phyloP scores from a whole-genome alignment of 164 flowering plant genomes.

The Stephania cephalantha region DNA sequence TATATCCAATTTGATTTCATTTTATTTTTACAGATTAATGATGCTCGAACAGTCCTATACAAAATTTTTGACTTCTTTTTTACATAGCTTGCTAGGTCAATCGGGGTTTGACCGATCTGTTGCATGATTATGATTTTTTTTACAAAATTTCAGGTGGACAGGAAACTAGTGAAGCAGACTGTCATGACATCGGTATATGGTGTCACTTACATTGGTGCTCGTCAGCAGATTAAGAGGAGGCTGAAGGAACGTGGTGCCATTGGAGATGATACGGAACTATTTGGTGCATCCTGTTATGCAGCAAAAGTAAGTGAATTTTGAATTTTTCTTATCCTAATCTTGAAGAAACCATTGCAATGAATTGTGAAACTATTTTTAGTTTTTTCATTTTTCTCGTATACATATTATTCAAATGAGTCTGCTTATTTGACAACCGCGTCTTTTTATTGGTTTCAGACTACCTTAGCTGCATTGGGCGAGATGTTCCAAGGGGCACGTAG shows the following conservation, averaged over 20 bases:
- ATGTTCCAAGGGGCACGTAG: constrained; percentile 79
- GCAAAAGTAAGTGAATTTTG: constrained; percentile 59
- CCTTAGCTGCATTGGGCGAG: constrained; percentile 79
- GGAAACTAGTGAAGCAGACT: constrained; percentile 97
- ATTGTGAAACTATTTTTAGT: no score
- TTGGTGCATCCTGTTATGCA: constrained; percentile 80
- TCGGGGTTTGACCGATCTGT: neutral
- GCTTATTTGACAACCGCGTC: neutral
- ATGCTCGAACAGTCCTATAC: neutral
- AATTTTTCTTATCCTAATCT: no score
- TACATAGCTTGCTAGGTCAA: neutral
- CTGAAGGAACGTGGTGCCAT: constrained; percentile 65
- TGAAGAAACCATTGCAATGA: no score
- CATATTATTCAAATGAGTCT: neutral
- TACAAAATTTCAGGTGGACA: constrained; percentile 47
- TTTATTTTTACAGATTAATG: neutral
- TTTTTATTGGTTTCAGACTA: constrained; percentile 42
- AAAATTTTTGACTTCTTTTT: neutral
- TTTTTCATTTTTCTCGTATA: no score
- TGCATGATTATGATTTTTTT: neutral
- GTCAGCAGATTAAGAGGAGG: constrained; percentile 86
- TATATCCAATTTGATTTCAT: neutral
- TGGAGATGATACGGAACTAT: constrained; percentile 53
- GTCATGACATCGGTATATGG: constrained; percentile 99
- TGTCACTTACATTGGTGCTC: constrained; percentile 95